Conservation (phyloP, 192 early-diverging fungal species). For the Gryganskiella cystojenkinii region DNA sequence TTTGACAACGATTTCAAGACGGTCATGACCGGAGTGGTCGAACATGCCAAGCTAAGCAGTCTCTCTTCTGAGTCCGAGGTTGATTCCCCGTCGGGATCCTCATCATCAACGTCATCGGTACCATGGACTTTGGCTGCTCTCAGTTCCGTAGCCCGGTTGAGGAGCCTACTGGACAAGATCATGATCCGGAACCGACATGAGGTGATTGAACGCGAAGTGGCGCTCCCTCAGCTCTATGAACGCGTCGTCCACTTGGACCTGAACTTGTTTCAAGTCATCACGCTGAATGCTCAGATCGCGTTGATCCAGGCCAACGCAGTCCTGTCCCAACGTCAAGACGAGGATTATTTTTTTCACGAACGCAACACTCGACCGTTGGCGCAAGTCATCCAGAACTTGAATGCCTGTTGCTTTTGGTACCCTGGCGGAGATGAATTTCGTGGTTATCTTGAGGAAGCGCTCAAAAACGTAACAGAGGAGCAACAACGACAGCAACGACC, state of each 20-base stretch:
- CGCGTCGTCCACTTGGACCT: constrained; percentile 56
- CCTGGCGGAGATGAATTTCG: constrained; percentile 33
- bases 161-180: constrained; percentile 69
- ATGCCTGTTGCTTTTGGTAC: constrained; percentile 75
- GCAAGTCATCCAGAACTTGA: constrained; percentile 72
- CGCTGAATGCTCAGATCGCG: constrained; percentile 68
- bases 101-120: neutral
- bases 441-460: constrained; percentile 5
- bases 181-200: constrained; percentile 79
- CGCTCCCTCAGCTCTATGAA: constrained; percentile 73
- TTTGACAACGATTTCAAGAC: constrained; percentile 62
- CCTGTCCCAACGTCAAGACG: constrained; percentile 68
- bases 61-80: neutral
- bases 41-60: constrained; percentile 23
- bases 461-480: constrained; percentile 30
- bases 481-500: neutral
- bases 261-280: constrained; percentile 58
- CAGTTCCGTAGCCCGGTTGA: constrained; percentile 59
- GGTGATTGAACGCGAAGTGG: constrained; percentile 66
- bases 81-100: neutral
- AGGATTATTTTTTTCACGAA: constrained; percentile 82
- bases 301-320: constrained; percentile 79
- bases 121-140: constrained; percentile 40
- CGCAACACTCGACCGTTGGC: constrained; percentile 66
- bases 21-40: constrained; percentile 66